Base-by-base conservation (phyloP, 2,329 filamentous ascomycete species). In the Rhynchosporium secalis region DNA sequence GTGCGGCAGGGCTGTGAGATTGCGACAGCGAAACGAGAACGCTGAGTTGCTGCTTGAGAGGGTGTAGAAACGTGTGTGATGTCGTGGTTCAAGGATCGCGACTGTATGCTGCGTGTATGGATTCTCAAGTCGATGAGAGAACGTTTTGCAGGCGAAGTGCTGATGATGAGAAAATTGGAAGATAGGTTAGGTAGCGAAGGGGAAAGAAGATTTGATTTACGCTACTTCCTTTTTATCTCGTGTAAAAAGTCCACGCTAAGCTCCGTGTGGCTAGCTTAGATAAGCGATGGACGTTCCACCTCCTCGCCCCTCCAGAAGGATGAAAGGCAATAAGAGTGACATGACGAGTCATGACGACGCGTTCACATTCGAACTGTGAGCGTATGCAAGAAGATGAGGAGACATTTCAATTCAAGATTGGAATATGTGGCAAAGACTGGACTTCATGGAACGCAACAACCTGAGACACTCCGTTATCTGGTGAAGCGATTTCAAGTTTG, bases 121-220 rank as follows among this genome's bases (percentile, higher is more conserved):
- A 51, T 60, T 68, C 65, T 67, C 64, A 43, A 26, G 31, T 60
- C 43, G 69, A 70, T 71, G 66, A 46, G 65, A 65, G 60, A 63
- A 65, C 58, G 60, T 58, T 56, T 62, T 26, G 62, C 41, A 61
- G 61, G 52, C 61, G 61, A 62, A 52, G 57, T 63, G 62, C 58
- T 64, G 66, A 65, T 66, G 59, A 58, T 58, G 51, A 51, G 54
- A 55, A 45, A 48, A 45, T 52, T 58, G 41, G 56, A 61, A 52
- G 59, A 64, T 55, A 66, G 64, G 65, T 61, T 52, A 3, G 29
- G n/a, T 6, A 10, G 5, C 33, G 33, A 10, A 10, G 9, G 33
- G 1, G 29, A 54, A 48, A 28, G 52, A 46, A 61, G 47, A 57
- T 31, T 56, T 61, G 15, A 43, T 29, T 40, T 52, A 26, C 47